phyloP scores from a whole-genome alignment of 1,284 basidiomycete genomes.

The Ceratobasidium sp. region DNA sequence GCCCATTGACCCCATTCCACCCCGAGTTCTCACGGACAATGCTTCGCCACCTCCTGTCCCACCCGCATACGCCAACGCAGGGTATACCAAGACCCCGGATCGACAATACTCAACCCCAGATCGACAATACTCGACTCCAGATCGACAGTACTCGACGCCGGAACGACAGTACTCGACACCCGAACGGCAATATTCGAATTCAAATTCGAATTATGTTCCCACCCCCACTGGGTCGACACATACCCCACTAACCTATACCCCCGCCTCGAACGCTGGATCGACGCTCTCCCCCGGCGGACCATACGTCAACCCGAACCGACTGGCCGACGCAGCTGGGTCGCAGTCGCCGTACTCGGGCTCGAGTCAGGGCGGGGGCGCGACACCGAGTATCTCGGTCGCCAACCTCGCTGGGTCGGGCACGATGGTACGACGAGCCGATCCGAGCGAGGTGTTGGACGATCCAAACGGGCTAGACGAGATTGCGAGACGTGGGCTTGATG shows the following conservation, averaged over 20 bases:
- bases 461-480: slow-evolving; percentile 28
- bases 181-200: slow-evolving; percentile 17
- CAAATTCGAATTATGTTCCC: too few species aligned
- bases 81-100: too few species aligned
- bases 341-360: slow-evolving; percentile 12
- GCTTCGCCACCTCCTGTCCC: not conserved
- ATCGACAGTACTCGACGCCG: not conserved
- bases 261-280: not conserved
- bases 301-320: slow-evolving; percentile 26
- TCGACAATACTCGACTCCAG: not conserved
- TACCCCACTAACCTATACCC: not conserved
- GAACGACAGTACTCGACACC: not conserved
- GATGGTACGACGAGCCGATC: slow-evolving; percentile 16
- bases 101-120: too few species aligned
- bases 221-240: not conserved
- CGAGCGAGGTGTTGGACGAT: slow-evolving; percentile 18
- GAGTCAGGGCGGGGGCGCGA: slow-evolving; percentile 13
- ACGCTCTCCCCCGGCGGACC: not conserved
- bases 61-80: slow-evolving; percentile 3
- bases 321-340: not conserved
- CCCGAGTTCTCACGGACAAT: not conserved
- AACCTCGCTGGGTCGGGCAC: not conserved
- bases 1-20: slow-evolving; percentile 27
- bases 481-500: slow-evolving; percentile 9
- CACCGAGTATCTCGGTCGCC: not conserved